These are phyloP conservation scores for Cutaneotrichosporon curvatum DNA, from an alignment of 1,284 basidiomycete genomes.

Conservation along the genomic window DNA sequence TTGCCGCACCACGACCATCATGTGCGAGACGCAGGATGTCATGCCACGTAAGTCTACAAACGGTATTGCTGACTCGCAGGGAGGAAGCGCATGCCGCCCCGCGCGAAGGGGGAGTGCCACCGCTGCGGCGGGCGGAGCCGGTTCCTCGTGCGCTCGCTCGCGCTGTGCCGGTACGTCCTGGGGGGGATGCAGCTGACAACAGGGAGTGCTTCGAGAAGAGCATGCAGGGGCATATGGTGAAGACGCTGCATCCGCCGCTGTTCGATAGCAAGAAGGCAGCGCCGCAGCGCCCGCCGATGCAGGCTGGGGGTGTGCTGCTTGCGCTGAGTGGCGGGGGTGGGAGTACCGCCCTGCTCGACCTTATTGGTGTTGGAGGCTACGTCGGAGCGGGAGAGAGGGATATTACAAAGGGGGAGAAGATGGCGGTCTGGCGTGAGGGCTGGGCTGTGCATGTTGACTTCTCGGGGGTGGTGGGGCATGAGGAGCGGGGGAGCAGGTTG, in stretches of 20 bases:
- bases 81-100: slow-evolving; percentile 15
- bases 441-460: slow-evolving; percentile 44
- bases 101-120: slow-evolving; percentile 28
- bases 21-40: slow-evolving; percentile 15
- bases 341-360: slow-evolving; percentile 34
- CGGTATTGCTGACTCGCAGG: slow-evolving; percentile 13
- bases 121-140: slow-evolving; percentile 31
- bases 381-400: slow-evolving; percentile 25
- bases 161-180: too few species aligned
- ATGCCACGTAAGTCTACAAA: slow-evolving; percentile 32
- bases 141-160: slow-evolving; percentile 26
- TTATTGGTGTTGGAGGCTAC: slow-evolving; percentile 24
- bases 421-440: slow-evolving; percentile 32
- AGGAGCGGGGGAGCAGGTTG: slow-evolving; percentile 17
- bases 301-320: slow-evolving; percentile 24
- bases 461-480: slow-evolving; percentile 14
- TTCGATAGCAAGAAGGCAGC: neutral
- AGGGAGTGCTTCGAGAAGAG: slow-evolving; percentile 30
- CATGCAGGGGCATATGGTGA: slow-evolving; percentile 23
- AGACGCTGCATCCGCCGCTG: slow-evolving; percentile 26
- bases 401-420: slow-evolving; percentile 29
- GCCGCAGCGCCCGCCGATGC: slow-evolving; percentile 21
- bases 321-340: slow-evolving; percentile 40
- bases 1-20: too few species aligned
- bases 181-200: neutral